A percentile compares a stretch with the other conserved stretches of the same genome.
Conservation (phyloP, 768 basidiomycete genomes). For the Tylopilus sp. region DNA sequence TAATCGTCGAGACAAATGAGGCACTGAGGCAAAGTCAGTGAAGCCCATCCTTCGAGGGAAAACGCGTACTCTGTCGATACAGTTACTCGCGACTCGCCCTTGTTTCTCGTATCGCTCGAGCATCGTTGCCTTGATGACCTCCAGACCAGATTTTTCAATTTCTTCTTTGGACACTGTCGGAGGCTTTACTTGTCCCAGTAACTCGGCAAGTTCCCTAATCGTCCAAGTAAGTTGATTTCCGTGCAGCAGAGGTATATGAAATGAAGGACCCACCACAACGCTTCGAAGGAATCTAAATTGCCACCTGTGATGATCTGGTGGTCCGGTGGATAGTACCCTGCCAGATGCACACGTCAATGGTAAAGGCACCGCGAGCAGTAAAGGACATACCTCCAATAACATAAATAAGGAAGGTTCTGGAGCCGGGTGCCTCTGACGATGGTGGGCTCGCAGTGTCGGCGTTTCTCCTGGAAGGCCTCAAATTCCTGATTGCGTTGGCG, state of each 20-base stretch:
- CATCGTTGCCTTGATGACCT: constrained; percentile 57
- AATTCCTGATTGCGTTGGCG: constrained; percentile 56
- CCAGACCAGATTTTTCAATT: constrained; percentile 79
- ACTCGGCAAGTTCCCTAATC: constrained; percentile 72
- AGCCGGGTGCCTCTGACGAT: constrained; percentile 21
- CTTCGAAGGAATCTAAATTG: constrained; percentile 76
- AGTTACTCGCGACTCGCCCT: constrained; percentile 71
- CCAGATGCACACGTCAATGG: constrained; percentile 4
- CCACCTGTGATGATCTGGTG: constrained; percentile 86
- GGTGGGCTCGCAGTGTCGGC: constrained; percentile 20
- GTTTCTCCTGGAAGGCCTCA: constrained; percentile 39
- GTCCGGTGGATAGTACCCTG: constrained; percentile 90
- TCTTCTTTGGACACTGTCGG: constrained; percentile 81
- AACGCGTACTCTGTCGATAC: constrained; percentile 67
- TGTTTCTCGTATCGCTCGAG: constrained; percentile 54
- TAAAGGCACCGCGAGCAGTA: neutral
- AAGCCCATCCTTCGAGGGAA: neutral
- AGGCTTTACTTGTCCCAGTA: constrained; percentile 79
- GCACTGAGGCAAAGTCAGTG: constrained; percentile 44
- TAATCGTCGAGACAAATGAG: constrained; percentile 90
- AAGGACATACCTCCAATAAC: constrained; percentile 69
- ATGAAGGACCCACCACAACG: constrained; percentile 54
- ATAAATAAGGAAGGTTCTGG: constrained; percentile 81
- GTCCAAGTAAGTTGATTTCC: neutral
- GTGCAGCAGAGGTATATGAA: neutral